A percentile compares a stretch with the other conserved stretches of the same genome.
Conservation (phyloP, 1,284 basidiomycete species). For the Moesziomyces parantarcticus region DNA sequence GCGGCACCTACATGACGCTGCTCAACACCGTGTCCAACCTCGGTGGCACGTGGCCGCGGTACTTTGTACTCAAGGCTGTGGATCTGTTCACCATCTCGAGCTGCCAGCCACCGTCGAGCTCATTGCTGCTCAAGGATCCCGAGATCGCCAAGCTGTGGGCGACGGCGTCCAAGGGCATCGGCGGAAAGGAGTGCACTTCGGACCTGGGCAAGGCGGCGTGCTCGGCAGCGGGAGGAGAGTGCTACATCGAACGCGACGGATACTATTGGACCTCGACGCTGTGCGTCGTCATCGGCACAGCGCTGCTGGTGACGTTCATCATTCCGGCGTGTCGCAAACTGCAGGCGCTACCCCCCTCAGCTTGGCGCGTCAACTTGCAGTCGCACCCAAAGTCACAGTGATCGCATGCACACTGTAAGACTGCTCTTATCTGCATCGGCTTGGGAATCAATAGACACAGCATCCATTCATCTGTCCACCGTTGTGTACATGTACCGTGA, state of each 20-base stretch:
- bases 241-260: slow-evolving; percentile 86
- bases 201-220: slow-evolving; percentile 80
- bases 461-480: not conserved
- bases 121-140: slow-evolving; percentile 27
- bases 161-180: slow-evolving; percentile 25
- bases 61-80: slow-evolving; percentile 81
- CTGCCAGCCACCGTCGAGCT: slow-evolving; percentile 47
- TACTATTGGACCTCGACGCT: slow-evolving; percentile 87
- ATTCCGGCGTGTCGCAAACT: slow-evolving; percentile 84
- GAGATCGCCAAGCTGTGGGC: slow-evolving; percentile 44
- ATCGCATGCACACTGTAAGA: not conserved
- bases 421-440: too few species aligned
- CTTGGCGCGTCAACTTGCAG: slow-evolving; percentile 57
- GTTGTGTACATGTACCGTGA: not conserved
- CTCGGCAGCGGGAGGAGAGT: slow-evolving; percentile 79
- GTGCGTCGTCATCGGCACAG: slow-evolving; percentile 80
- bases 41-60: slow-evolving; percentile 97
- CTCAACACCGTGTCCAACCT: slow-evolving; percentile 96
- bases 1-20: slow-evolving; percentile 75
- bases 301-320: slow-evolving; percentile 81
- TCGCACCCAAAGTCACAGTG: slow-evolving; percentile 14
- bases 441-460: not conserved
- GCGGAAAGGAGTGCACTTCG: slow-evolving; percentile 56
- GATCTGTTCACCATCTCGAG: slow-evolving; percentile 60
- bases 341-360: slow-evolving; percentile 71